A percentile compares a stretch with the other conserved stretches of the same genome.
Evolutionary conservation across 805 yeast genomes (phyloP).

Genomic region (Yarrowia porcina): DNA sequence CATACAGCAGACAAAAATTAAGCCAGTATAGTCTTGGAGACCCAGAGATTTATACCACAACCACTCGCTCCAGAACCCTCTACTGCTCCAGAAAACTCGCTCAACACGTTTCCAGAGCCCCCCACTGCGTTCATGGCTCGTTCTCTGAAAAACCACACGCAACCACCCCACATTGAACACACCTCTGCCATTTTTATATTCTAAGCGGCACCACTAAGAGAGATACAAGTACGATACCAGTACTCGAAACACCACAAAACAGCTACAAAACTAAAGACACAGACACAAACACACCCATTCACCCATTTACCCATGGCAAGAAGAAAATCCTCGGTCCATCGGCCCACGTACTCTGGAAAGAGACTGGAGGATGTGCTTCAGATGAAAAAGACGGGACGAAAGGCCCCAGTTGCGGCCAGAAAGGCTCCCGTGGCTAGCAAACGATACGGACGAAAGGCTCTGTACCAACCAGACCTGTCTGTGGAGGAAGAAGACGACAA

Average conservation of each 20-base stretch:
- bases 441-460: conserved; percentile 15
- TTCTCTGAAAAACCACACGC: conserved; percentile 1
- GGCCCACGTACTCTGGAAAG: conserved; percentile 20
- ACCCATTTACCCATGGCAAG: conserved; percentile 13
- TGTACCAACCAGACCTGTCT: background rate
- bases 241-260: background rate
- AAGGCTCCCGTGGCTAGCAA: conserved; percentile 15
- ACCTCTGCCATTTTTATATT: conserved; percentile 20
- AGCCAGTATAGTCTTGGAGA: background rate
- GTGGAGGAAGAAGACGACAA: background rate
- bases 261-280: background rate
- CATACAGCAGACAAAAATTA: conserved; percentile 14
- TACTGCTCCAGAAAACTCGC: background rate
- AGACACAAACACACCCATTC: background rate
- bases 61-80: background rate
- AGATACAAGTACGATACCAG: too few relatives aligned
- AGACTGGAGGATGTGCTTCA: conserved; percentile 21
- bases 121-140: conserved; percentile 23
- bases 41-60: background rate
- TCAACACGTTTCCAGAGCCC: background rate
- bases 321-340: conserved; percentile 25
- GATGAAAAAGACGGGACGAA: conserved; percentile 8
- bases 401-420: conserved; percentile 11
- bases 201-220: conserved; percentile 2
- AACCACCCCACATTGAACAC: background rate